Base-by-base conservation (phyloP, 805 yeast species). In the Teunomyces gatunensis region DNA sequence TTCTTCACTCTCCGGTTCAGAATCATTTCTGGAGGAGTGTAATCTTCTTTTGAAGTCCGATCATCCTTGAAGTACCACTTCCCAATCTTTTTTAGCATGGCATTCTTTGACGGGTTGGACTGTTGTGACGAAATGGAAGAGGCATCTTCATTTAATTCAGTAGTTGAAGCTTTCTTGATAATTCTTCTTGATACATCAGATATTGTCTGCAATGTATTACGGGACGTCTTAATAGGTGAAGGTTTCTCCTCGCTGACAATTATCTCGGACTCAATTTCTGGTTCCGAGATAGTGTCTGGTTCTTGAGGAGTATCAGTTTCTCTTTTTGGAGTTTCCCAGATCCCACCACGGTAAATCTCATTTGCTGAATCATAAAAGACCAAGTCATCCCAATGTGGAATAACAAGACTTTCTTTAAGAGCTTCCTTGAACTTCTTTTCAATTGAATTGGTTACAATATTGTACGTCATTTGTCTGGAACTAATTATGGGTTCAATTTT, bases 401-500 rank as follows among this genome's bases (percentile, higher is more conserved):
- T 64, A 0, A 94, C 98, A 42, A 94, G 67, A 6, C 94, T 79
- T 29, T 88, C 94, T 51, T 77, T 81, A 34, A 92, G 74, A 1
- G 90, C 87, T 42, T 89, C 96, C 48, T 84, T 81, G 52, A 92
- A 80, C 54, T 84, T 83, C 60, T 82, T 84, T 51, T 84, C 89
- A 53, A 92, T 87, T 18, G 85, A 81, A 54, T 85, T 86, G 1
- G 96, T 90, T 36, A 94, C 79, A 63, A 91, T 75, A 29, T 81
- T 80, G 59, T 87, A 89, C 3, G 89, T 81, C 54, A 94, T 69
- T 54, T 88, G 87, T 47, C 95, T 77, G 4, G 96, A 82, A 54
- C 96, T 87, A 9, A 92, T 89, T n/a, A 89, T 80, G 0, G 99
- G 99, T 63, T 90, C 97, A 43, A 91, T 84, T 30, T 78, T 81